Evolutionary conservation across 2,329 filamentous ascomycete species (phyloP).

Genomic region (Clonostachys solani): DNA sequence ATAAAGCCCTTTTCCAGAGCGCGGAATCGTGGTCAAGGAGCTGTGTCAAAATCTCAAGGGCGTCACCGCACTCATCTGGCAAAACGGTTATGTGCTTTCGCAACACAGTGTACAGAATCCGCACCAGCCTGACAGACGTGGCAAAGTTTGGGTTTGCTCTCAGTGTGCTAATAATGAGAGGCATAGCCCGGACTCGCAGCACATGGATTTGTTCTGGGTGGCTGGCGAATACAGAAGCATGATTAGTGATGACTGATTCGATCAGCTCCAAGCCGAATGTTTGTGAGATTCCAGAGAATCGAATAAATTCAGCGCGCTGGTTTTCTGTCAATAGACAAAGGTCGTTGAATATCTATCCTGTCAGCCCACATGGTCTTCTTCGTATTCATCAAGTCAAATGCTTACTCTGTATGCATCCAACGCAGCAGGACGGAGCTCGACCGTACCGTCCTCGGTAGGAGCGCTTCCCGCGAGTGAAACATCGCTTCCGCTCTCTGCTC

Average conservation of each 20-base stretch:
- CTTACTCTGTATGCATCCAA: constrained; percentile 76
- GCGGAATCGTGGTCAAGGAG: constrained; percentile 82
- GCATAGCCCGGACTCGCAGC: constrained; percentile 74
- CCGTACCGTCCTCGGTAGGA: constrained; percentile 57
- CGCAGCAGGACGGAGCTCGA: constrained; percentile 70
- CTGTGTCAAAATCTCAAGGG: constrained; percentile 76
- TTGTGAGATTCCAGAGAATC: constrained; percentile 72
- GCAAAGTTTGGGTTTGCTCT: constrained; percentile 78
- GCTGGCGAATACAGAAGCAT: constrained; percentile 71
- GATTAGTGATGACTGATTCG: constrained; percentile 83
- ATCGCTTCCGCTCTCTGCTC: constrained; percentile 37
- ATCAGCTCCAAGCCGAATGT: constrained; percentile 88
- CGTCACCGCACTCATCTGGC: constrained; percentile 75
- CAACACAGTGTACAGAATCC: constrained; percentile 79
- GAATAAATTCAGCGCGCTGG: constrained; percentile 76
- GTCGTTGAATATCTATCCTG: constrained; percentile 74
- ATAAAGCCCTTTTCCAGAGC: constrained; percentile 82
- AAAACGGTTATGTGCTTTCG: constrained; percentile 73
- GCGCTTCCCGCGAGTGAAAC: constrained; percentile 62
- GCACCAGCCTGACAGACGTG: constrained; percentile 74
- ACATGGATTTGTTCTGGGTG: constrained; percentile 81
- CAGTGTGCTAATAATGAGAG: constrained; percentile 73
- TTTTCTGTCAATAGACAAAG: constrained; percentile 84
- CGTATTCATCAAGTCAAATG: neutral
- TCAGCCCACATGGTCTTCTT: neutral